A percentile compares a stretch with the other conserved stretches of the same genome.
Evolutionary conservation across 345 rosid species (phyloP).

Genomic region (Brassica cretica): DNA sequence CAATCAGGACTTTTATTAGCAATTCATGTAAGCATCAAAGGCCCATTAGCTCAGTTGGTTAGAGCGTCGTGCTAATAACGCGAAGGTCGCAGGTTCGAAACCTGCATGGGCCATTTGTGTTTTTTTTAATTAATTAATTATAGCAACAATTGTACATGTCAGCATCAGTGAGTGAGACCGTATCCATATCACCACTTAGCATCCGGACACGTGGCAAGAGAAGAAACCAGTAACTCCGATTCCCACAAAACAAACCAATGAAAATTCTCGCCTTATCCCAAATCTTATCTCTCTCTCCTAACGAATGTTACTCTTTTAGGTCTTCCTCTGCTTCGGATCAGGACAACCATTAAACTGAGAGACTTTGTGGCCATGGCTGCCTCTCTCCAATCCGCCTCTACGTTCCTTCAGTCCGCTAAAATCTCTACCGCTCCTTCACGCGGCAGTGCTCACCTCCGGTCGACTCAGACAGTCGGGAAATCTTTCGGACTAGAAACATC

Average conservation of each 20-base stretch:
- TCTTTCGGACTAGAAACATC: slow-evolving; percentile 61
- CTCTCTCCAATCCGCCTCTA: slow-evolving; percentile 88
- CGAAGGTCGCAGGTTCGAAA: slow-evolving; percentile 65
- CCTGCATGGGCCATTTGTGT: slow-evolving; percentile 35
- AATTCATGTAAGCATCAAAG: background rate
- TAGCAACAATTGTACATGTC: slow-evolving; percentile 21
- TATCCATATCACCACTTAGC: slow-evolving; percentile 42
- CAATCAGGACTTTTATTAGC: no score
- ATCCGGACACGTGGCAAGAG: slow-evolving; percentile 56
- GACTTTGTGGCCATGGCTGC: slow-evolving; percentile 61
- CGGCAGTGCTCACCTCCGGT: slow-evolving; percentile 48
- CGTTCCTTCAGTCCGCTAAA: slow-evolving; percentile 79
- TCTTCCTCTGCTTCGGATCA: slow-evolving; percentile 25
- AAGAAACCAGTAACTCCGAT: slow-evolving; percentile 25
- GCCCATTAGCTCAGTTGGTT: slow-evolving; percentile 47
- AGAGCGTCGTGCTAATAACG: slow-evolving; percentile 98
- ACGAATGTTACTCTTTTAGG: slow-evolving; percentile 24
- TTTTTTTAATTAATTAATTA: no score
- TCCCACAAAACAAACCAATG: slow-evolving; percentile 56
- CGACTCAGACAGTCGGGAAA: slow-evolving; percentile 51
- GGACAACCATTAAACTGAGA: background rate
- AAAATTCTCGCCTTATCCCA: slow-evolving; percentile 63
- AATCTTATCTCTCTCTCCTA: slow-evolving; percentile 53
- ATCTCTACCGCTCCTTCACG: slow-evolving; percentile 48
- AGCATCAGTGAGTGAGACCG: slow-evolving; percentile 31